These are phyloP conservation scores for Auriscalpium vulgare DNA, from an alignment of 768 basidiomycete species.

Conservation along the genomic window DNA sequence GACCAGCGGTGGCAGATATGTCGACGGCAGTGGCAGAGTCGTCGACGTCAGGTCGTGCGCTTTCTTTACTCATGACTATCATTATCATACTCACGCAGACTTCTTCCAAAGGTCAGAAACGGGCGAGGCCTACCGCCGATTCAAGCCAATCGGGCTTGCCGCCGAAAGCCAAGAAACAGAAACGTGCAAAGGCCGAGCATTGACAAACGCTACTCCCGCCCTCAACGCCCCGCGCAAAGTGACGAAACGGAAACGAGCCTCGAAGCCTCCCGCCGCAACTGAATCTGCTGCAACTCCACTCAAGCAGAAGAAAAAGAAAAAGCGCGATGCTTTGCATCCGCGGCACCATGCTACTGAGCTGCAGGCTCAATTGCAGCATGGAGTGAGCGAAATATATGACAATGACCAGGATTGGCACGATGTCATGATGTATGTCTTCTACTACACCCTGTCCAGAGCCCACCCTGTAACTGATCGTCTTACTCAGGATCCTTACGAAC, in stretches of 20 bases:
- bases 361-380: no score
- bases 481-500: slow-evolving; percentile 73
- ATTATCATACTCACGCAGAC: slow-evolving; percentile 18
- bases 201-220: no score
- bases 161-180: background rate
- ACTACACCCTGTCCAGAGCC: slow-evolving; percentile 38
- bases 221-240: no score
- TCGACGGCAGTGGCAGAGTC: slow-evolving; percentile 27
- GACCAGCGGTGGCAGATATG: slow-evolving; percentile 64
- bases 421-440: slow-evolving; percentile 28
- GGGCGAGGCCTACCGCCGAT: background rate
- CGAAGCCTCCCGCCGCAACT: no score
- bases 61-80: no score
- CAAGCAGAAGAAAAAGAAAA: slow-evolving; percentile 44
- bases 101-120: background rate
- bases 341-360: no score
- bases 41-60: no score
- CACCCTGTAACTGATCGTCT: slow-evolving; percentile 2
- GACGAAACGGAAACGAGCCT: no score
- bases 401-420: background rate
- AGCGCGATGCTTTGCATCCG: slow-evolving; percentile 33
- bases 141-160: slow-evolving; percentile 33
- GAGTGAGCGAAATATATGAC: no score
- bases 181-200: background rate
- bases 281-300: no score